phyloP scores from a whole-genome alignment of 805 yeast species.

The Candida hispaniensis region DNA sequence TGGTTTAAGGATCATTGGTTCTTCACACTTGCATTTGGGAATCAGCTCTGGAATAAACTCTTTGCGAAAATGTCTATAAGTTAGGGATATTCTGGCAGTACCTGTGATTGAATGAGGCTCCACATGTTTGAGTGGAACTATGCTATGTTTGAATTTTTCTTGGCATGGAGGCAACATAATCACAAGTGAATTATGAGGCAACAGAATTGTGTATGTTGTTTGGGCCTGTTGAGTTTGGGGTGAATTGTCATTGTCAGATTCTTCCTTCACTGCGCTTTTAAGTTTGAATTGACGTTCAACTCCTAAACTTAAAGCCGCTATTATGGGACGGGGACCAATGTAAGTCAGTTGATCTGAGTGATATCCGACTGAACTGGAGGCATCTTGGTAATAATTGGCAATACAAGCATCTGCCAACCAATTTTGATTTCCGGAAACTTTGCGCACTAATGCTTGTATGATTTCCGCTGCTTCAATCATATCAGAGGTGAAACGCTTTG shows the following conservation, averaged over 20 bases:
- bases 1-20: conserved; percentile 46
- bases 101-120: conserved; percentile 42
- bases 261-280: conserved; percentile 24
- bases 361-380: conserved; percentile 50
- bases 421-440: conserved; percentile 27
- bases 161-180: conserved; percentile 75
- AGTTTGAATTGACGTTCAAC: conserved; percentile 58
- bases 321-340: conserved; percentile 59
- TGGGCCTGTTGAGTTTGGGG: conserved; percentile 24
- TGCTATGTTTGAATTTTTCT: conserved; percentile 60
- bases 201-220: conserved; percentile 41
- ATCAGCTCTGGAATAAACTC: conserved; percentile 30
- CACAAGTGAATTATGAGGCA: conserved; percentile 59
- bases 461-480: conserved; percentile 34
- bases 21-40: conserved; percentile 35
- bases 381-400: conserved; percentile 44
- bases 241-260: conserved; percentile 15
- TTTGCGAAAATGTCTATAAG: conserved; percentile 47
- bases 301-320: conserved; percentile 62
- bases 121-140: conserved; percentile 36
- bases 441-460: conserved; percentile 34
- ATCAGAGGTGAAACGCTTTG: conserved; percentile 32
- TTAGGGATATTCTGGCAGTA: conserved; percentile 46
- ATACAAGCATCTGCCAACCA: conserved; percentile 50
- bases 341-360: conserved; percentile 67